Conservation (phyloP, 2,329 filamentous ascomycete genomes). For the Aplosporella prunicola region DNA sequence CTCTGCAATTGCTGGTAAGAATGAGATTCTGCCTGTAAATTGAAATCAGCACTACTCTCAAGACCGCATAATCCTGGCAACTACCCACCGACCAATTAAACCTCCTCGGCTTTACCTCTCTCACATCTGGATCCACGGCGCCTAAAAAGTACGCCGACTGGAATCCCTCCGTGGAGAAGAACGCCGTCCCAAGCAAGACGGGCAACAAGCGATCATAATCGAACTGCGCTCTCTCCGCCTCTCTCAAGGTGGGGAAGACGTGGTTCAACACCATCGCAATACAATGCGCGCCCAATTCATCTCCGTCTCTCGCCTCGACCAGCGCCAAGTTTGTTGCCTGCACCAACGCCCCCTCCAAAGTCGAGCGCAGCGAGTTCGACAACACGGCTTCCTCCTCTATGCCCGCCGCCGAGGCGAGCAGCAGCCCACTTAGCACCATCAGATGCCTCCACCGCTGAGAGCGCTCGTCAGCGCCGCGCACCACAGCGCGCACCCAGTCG, state of each 20-base stretch:
- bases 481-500: slow-evolving; percentile 50
- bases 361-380: slow-evolving; percentile 52
- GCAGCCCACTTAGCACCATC: slow-evolving; percentile 66
- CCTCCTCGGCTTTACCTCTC: slow-evolving; percentile 41
- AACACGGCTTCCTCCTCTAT: slow-evolving; percentile 45
- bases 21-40: slow-evolving; percentile 38
- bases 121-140: slow-evolving; percentile 58
- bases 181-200: slow-evolving; percentile 56
- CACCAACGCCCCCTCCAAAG: slow-evolving; percentile 63
- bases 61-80: neutral
- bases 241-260: slow-evolving; percentile 61
- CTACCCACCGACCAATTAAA: slow-evolving; percentile 52
- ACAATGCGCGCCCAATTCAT: slow-evolving; percentile 37
- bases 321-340: slow-evolving; percentile 69
- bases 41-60: slow-evolving; percentile 3
- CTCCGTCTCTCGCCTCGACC: slow-evolving; percentile 43
- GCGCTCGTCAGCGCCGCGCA: slow-evolving; percentile 51
- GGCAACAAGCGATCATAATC: slow-evolving; percentile 62
- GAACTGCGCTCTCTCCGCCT: slow-evolving; percentile 47
- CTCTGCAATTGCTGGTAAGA: slow-evolving; percentile 52
- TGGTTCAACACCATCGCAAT: slow-evolving; percentile 68
- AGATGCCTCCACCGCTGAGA: slow-evolving; percentile 72
- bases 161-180: slow-evolving; percentile 63
- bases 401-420: slow-evolving; percentile 65
- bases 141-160: slow-evolving; percentile 67